Conservation (phyloP, 495 filamentous ascomycete species). For the Glarea lozoyensis region DNA sequence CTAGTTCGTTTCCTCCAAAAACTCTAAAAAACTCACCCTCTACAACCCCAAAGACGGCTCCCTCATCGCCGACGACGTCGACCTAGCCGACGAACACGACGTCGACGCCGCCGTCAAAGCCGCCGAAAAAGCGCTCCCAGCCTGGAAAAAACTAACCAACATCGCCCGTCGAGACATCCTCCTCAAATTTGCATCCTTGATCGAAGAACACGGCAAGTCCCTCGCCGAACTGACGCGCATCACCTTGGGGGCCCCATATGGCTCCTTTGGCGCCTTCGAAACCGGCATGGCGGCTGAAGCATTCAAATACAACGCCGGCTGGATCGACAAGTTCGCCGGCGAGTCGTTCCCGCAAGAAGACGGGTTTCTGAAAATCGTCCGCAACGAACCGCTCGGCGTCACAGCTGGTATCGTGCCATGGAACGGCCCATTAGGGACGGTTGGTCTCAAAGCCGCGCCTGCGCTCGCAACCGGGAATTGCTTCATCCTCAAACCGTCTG, state of each 20-base stretch:
- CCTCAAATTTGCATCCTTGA: constrained; percentile 55
- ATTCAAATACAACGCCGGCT: constrained; percentile 33
- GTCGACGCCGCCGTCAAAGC: constrained; percentile 48
- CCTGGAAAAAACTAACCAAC: constrained; percentile 58
- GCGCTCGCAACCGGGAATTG: constrained; percentile 77
- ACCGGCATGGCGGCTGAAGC: constrained; percentile 20
- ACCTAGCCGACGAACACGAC: constrained; percentile 42
- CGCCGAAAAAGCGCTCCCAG: constrained; percentile 60
- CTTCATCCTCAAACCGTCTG: constrained; percentile 67
- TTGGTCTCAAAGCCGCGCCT: constrained; percentile 30
- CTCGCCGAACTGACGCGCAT: constrained; percentile 27
- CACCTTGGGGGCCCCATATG: constrained; percentile 27
- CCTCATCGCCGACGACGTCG: constrained; percentile 34
- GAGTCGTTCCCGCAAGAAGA: constrained; percentile 33
- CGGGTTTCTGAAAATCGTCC: constrained; percentile 34
- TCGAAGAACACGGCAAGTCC: constrained; percentile 25
- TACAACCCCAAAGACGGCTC: constrained; percentile 31
- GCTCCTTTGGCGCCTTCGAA: constrained; percentile 22
- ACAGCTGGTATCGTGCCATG: constrained; percentile 36
- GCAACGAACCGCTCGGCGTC: constrained; percentile 34
- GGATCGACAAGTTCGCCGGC: constrained; percentile 37
- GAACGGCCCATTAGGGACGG: constrained; percentile 29
- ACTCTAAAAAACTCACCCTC: constrained; percentile 28
- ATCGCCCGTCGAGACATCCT: constrained; percentile 61
- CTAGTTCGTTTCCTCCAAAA: constrained; percentile 31